Conservation (phyloP, 345 rosid species). For the Murraya koenigii region DNA sequence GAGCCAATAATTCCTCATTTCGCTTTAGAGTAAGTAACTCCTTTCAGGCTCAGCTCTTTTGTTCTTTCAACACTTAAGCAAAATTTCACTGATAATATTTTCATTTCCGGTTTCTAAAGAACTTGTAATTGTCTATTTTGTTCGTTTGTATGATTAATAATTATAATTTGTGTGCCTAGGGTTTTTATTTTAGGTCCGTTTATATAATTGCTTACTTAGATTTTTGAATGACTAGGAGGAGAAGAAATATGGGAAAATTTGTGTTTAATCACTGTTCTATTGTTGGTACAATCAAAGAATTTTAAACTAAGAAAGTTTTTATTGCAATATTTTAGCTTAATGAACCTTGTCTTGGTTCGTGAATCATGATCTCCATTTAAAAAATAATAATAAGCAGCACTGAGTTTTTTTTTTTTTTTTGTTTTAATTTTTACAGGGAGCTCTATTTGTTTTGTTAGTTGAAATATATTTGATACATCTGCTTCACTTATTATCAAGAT, state of each 20-base stretch:
- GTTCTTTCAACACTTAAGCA: neutral
- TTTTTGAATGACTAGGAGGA: too few species aligned
- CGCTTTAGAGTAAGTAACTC: neutral
- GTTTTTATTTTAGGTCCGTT: neutral
- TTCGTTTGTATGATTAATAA: neutral
- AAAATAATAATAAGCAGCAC: neutral
- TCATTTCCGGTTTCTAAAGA: neutral
- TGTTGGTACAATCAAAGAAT: neutral
- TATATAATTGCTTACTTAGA: neutral
- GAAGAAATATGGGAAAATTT: neutral
- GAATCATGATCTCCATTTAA: neutral
- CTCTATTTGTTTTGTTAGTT: neutral
- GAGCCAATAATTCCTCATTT: neutral
- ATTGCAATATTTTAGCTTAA: neutral
- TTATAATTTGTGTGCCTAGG: neutral
- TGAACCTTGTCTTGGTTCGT: neutral
- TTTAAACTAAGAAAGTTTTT: neutral
- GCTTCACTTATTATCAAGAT: neutral
- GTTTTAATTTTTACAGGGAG: slow-evolving; percentile 4
- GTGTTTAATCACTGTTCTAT: slow-evolving; percentile 7
- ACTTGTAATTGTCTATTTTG: neutral
- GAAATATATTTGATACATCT: neutral
- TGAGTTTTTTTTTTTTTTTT: neutral
- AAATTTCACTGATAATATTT: neutral
- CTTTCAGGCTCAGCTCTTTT: neutral